Conservation (phyloP, 345 rosid genomes). For the Noccaea caerulescens region DNA sequence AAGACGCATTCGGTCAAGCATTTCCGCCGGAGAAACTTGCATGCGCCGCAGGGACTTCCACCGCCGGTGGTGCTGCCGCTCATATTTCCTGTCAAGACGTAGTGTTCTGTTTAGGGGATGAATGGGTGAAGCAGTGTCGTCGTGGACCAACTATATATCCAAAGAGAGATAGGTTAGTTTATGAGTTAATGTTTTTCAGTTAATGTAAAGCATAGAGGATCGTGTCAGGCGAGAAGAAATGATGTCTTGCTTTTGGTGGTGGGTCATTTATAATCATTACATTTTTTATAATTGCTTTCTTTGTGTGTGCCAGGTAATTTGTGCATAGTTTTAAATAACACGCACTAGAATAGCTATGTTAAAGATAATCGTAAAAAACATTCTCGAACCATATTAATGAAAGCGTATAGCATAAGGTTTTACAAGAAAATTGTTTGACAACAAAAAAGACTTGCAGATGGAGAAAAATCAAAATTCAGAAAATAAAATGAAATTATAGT, state of each 20-base stretch:
- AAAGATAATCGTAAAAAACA: not conserved
- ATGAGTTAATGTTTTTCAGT: constrained; percentile 8
- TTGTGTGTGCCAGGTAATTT: not conserved
- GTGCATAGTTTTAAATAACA: not conserved
- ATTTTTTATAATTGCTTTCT: not conserved
- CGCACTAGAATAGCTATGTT: not conserved
- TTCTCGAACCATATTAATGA: not conserved
- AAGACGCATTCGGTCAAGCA: constrained; percentile 79
- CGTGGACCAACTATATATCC: constrained; percentile 20
- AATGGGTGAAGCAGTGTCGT: constrained; percentile 13
- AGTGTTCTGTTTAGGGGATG: not conserved
- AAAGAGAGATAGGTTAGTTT: constrained; percentile 9
- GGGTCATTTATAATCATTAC: constrained; percentile 42
- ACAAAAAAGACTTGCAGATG: constrained; percentile 1
- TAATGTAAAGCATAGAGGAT: constrained; percentile 34
- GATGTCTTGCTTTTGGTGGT: constrained; percentile 44
- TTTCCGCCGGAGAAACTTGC: constrained; percentile 81
- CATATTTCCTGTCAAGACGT: constrained; percentile 41
- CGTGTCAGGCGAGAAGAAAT: constrained; percentile 38
- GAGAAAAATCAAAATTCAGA: not conserved
- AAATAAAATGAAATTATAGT: not conserved
- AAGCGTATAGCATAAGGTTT: constrained; percentile 1
- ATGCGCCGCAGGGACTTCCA: constrained; percentile 83
- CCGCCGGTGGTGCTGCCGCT: constrained; percentile 36
- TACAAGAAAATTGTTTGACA: not conserved